Conservation (phyloP, 805 yeast species). For the Ascoidea asiatica region DNA sequence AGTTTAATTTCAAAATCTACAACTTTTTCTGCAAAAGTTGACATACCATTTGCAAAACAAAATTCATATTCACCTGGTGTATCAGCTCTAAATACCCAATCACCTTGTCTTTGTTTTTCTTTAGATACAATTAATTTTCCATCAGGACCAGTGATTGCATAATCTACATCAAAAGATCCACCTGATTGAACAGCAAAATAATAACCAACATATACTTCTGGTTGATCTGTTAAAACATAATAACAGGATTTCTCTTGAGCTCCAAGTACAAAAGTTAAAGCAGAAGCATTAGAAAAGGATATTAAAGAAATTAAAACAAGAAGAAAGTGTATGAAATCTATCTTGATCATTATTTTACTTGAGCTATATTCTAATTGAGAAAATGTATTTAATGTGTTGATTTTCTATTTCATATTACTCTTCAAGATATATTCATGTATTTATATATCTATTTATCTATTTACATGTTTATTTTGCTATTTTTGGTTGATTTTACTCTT, state of each 20-base stretch:
- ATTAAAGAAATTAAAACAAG: too few relatives aligned
- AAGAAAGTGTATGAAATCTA: neutral
- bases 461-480: too few relatives aligned
- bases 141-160: constrained; percentile 39
- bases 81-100: constrained; percentile 56
- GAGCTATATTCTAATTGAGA: too few relatives aligned
- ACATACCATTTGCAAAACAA: constrained; percentile 74
- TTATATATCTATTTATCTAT: too few relatives aligned
- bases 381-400: too few relatives aligned
- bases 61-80: constrained; percentile 71
- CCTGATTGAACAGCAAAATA: constrained; percentile 79
- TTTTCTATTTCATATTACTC: too few relatives aligned
- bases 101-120: constrained; percentile 63
- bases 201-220: constrained; percentile 49
- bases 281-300: constrained; percentile 19
- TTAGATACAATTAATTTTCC: constrained; percentile 39
- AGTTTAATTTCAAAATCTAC: constrained; percentile 66
- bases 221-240: constrained; percentile 51
- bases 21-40: constrained; percentile 69
- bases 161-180: constrained; percentile 71
- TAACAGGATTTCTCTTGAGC: constrained; percentile 66
- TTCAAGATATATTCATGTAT: too few relatives aligned
- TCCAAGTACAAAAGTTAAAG: constrained; percentile 61
- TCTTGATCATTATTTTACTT: neutral
- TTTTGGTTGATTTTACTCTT: too few relatives aligned